Conservation (phyloP, 2,329 filamentous ascomycete genomes). For the Colletotrichum paranaense region DNA sequence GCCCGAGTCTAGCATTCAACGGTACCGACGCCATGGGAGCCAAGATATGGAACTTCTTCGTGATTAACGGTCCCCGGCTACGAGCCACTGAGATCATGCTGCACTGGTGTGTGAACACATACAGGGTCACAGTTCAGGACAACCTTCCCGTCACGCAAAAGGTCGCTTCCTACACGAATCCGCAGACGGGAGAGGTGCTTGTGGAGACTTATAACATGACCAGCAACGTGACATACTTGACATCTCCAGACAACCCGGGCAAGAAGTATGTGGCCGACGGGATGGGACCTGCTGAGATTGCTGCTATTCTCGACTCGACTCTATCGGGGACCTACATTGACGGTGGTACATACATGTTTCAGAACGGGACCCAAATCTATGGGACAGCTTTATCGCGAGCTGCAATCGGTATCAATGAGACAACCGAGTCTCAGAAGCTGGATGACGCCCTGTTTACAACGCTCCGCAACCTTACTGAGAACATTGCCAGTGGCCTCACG, state of each 20-base stretch:
- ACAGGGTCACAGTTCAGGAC: conserved; percentile 10
- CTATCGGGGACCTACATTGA: conserved; percentile 2
- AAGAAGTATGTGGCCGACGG: conserved; percentile 8
- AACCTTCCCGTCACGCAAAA: conserved; percentile 12
- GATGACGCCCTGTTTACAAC: conserved; percentile 12
- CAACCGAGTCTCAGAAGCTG: conserved; percentile 11
- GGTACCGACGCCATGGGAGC: not conserved
- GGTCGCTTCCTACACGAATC: conserved; percentile 6
- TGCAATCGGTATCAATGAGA: not conserved
- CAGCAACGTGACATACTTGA: conserved; percentile 13
- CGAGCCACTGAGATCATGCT: conserved; percentile 5
- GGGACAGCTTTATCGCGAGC: conserved; percentile 17
- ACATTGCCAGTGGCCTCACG: conserved; percentile 21
- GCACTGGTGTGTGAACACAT: conserved; percentile 26
- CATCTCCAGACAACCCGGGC: conserved; percentile 10
- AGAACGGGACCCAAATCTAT: conserved; percentile 16
- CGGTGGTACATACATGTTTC: not conserved
- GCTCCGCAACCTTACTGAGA: conserved; percentile 15
- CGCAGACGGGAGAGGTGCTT: not conserved
- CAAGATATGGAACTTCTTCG: conserved; percentile 18
- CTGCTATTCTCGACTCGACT: not conserved
- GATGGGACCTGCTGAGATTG: not conserved
- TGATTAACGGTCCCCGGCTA: not conserved
- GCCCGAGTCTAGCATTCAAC: conserved; percentile 2
- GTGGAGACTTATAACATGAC: conserved; percentile 6